Base-by-base conservation (phyloP, 495 filamentous ascomycete species). In the Podospora anserina region DNA sequence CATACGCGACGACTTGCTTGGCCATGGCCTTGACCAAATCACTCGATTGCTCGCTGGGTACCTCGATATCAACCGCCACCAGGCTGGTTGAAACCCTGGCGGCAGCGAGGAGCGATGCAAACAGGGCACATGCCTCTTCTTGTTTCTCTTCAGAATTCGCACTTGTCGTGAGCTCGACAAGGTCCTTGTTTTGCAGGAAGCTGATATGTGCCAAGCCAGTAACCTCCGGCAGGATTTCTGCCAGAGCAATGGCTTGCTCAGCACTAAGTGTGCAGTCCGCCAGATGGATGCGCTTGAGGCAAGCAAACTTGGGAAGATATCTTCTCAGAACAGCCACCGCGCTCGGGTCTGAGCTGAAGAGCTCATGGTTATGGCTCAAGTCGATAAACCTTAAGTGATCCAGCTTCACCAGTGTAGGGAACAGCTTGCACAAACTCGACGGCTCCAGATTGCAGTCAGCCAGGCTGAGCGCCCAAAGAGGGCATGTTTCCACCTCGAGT, bases 81-180 rank as follows among this genome's bases (percentile, higher is more conserved):
- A 99, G 86, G 13, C 90, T 89, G 20, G 87, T 84, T 15, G 92
- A 95, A 0, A 97, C 90, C 26, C 93, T 88, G 5, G 92, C 92
- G 5, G 94, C 94, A 27, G 92, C 91, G 80, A 97, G 90, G 66
- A 98, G 82, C 19, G 93, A 96, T 6, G 95, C 93, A 76, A 96
- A 97, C 3, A 98, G 81, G 23, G 95, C 95, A 72, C 92, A 97
- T 0, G 94, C 93, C 78, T 98, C 95, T 78, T 99, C 93, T 75
- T 96, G 91, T 20, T 80, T 83, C 39, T 86, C 88, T 67, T 95
- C 91, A 49, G 85, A 89, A 39, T 86, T 88, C 28, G 88, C 88
- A 64, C 85, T 79, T 4, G 92, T 88, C 27, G 75, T 67, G 30
- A 96, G 78, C 18, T 84, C 82, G 5, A 82, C 81, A 9, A 99